Base-by-base conservation (phyloP, 495 filamentous ascomycete species). In the Penicillium samsonianum region DNA sequence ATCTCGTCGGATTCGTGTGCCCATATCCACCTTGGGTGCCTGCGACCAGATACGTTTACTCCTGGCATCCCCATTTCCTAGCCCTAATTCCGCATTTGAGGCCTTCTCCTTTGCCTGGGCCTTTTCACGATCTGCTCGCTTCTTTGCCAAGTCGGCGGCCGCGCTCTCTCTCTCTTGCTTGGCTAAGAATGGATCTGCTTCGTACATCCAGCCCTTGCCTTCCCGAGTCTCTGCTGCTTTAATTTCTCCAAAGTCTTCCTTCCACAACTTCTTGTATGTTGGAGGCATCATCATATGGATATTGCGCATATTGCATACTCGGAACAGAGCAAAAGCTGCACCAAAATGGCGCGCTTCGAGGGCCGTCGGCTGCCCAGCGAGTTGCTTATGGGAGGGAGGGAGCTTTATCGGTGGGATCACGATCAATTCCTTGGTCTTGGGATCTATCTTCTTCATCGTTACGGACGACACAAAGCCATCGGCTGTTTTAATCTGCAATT, bases 251-350 rank as follows among this genome's bases (percentile, higher is more conserved):
- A 98, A 96, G 50, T 88, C 84, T 10, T 83, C 83, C 72, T 93
- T 93, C 94, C 94, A 98, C 28, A 96, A 73, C 59, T 87, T 83
- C 61, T 82, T 85, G 65, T 96, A 96, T 53, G 84, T 86, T 2
- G 95, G 94, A n/a, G 94, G 94, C 57, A 98, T 76, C 79, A 90
- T 91, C 80, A 95, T 91, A 64, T 96, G 90, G 38, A 96, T 80
- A 60, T 96, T 98, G 62, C 88, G 88, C 89, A 93, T 95, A 65
- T 87, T 96, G 73, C 89, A 91, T 1, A 98, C 89, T 37, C 94
- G 84, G 69, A 91, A 96, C 4, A 98, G 80, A 2, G 88, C 87
- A 74, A 90, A 98, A 1, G 92, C 89, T 3, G 95, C 94, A 14
- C 90, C 91, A 59, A 94, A 92, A 76, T 98, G 91, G 57, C 87